Evolutionary conservation across 2,329 filamentous ascomycete species (phyloP).

Genomic region (Moelleriella libera): DNA sequence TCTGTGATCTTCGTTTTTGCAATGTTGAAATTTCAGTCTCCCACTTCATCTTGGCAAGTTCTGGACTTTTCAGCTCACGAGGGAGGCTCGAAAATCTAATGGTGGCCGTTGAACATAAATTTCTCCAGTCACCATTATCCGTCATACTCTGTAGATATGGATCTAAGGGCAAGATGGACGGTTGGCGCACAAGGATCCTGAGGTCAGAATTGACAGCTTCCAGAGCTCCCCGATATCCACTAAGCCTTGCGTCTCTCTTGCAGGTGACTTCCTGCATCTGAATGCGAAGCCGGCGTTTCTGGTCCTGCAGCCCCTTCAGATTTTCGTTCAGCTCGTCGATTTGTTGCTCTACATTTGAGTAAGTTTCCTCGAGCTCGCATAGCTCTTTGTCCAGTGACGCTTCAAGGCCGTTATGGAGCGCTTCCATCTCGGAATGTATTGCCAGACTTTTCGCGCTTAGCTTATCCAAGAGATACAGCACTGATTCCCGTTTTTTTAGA

Average conservation of each 20-base stretch:
- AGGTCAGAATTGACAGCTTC: slow-evolving; percentile 52
- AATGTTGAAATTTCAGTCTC: slow-evolving; percentile 44
- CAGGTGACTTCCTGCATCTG: slow-evolving; percentile 51
- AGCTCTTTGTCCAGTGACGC: slow-evolving; percentile 49
- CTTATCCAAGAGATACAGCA: slow-evolving; percentile 41
- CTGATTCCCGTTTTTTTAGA: slow-evolving; percentile 39
- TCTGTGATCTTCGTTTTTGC: slow-evolving; percentile 36
- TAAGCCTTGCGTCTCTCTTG: slow-evolving; percentile 54
- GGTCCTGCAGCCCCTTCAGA: slow-evolving; percentile 44
- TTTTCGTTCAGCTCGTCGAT: slow-evolving; percentile 53
- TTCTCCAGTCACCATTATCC: slow-evolving; percentile 5
- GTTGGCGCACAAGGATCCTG: slow-evolving; percentile 40
- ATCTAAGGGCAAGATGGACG: slow-evolving; percentile 40
- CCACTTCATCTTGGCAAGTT: slow-evolving; percentile 62
- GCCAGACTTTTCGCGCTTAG: slow-evolving; percentile 34
- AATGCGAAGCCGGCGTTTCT: slow-evolving; percentile 42
- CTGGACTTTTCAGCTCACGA: slow-evolving; percentile 49
- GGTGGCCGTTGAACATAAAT: slow-evolving; percentile 8
- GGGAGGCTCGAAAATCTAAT: slow-evolving; percentile 45
- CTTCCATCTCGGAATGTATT: slow-evolving; percentile 35
- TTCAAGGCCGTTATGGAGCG: slow-evolving; percentile 39
- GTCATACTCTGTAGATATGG: slow-evolving; percentile 22
- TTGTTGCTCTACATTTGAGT: slow-evolving; percentile 39
- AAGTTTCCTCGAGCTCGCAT: slow-evolving; percentile 40
- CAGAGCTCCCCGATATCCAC: slow-evolving; percentile 54